Conservation (phyloP, 805 yeast genomes). For the Wickerhamomyces xylosicus region DNA sequence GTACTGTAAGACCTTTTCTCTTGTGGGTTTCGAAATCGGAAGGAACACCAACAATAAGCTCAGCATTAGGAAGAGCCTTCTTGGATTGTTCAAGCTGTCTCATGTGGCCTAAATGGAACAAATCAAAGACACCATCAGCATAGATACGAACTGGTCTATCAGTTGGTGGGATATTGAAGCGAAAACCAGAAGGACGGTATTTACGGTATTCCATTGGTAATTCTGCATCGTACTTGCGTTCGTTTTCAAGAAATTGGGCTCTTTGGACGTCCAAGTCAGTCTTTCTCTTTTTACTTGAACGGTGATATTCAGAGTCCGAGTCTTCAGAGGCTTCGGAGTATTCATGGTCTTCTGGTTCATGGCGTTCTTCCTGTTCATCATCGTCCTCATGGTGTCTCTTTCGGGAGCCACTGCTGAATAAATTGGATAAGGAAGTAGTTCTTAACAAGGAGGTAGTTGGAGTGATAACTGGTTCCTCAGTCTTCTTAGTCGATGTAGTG, state of each 20-base stretch:
- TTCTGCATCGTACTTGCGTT: conserved; percentile 48
- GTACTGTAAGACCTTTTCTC: conserved; percentile 86
- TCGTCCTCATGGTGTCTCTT: neutral
- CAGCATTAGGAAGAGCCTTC: conserved; percentile 77
- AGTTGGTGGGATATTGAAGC: conserved; percentile 71
- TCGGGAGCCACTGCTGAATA: conserved; percentile 9
- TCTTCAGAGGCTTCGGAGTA: conserved; percentile 6
- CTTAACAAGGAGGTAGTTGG: conserved; percentile 4
- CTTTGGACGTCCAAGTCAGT: conserved; percentile 17
- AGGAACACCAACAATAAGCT: conserved; percentile 85
- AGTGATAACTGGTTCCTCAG: neutral
- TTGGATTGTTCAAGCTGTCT: conserved; percentile 95
- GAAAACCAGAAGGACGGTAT: conserved; percentile 72
- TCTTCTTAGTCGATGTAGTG: no score
- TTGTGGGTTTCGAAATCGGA: conserved; percentile 85
- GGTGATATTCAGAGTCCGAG: conserved; percentile 4
- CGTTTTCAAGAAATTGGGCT: conserved; percentile 29
- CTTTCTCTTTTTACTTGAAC: conserved; percentile 14
- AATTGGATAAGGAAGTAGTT: conserved; percentile 12
- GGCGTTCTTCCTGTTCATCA: conserved; percentile 1
- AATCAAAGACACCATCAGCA: conserved; percentile 97
- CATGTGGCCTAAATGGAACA: conserved; percentile 97
- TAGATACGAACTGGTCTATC: conserved; percentile 88
- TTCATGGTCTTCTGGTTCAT: conserved; percentile 3
- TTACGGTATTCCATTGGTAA: conserved; percentile 64